Percentiles rank a stretch among this genome's conserved stretches.
phyloP scores from a whole-genome alignment of 257 asterid genomes.

The Petunia axillaris region DNA sequence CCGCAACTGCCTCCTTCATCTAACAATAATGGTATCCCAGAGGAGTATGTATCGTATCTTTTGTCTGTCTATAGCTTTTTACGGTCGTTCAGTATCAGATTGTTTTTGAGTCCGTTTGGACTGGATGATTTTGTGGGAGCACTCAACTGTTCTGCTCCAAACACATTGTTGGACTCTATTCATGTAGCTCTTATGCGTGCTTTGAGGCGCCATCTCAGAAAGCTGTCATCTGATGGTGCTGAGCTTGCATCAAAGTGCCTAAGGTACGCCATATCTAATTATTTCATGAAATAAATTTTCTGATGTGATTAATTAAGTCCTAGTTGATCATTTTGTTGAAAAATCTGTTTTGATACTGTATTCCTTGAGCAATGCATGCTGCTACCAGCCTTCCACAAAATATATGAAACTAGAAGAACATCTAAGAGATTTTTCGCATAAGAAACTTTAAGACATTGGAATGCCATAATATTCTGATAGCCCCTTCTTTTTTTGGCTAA shows the following conservation, averaged over 20 bases:
- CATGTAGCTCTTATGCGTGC: conserved; percentile 74
- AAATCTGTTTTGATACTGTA: too few relatives aligned
- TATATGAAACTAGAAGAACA: conserved; percentile 1
- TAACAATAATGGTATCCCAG: conserved; percentile 69
- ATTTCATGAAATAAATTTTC: background rate
- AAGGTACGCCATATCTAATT: conserved; percentile 45
- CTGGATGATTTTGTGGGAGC: conserved; percentile 94
- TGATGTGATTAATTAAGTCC: too few relatives aligned
- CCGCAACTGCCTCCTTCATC: conserved; percentile 89
- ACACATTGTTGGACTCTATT: conserved; percentile 80
- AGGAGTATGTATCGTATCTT: conserved; percentile 67
- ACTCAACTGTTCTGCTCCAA: conserved; percentile 66
- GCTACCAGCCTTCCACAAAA: background rate
- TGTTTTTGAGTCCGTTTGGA: conserved; percentile 77
- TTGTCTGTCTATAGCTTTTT: conserved; percentile 75
- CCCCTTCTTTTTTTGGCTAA: background rate
- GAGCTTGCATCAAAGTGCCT: conserved; percentile 69
- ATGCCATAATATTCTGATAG: background rate
- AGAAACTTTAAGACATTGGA: background rate
- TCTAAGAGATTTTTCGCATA: background rate
- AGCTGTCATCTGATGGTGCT: conserved; percentile 60
- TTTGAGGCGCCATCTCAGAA: conserved; percentile 67
- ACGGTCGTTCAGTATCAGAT: conserved; percentile 71
- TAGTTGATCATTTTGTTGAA: background rate
- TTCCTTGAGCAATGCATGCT: too few relatives aligned